Base-by-base conservation (phyloP, 345 rosid genomes). In the Theobroma cacao region DNA sequence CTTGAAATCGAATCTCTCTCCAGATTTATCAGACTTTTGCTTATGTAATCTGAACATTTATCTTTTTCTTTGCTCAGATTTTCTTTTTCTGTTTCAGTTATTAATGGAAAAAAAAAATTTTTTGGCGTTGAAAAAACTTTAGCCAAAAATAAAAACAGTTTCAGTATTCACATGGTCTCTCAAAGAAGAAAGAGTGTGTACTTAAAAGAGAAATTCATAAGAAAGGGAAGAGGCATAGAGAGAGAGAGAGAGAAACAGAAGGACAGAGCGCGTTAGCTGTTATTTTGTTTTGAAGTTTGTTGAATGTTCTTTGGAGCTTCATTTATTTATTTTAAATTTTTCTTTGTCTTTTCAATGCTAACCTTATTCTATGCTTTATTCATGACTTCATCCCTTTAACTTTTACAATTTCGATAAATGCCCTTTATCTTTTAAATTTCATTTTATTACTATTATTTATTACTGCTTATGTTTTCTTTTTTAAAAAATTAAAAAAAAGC, bases 21-120 rank as follows among this genome's bases (percentile, higher is more conserved):
- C 89, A 38, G 61, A 61, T 78, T 85, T 87, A 28, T 81, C 83
- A 5, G 91, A 79, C 78, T 80, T 89, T 73, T 83, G 88, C 76
- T 80, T 89, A 75, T 75, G 86, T 17, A 84, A 80, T 81, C 85
- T 87, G 81, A 91, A 91, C 94, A 91, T 91, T 31, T 78, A 70
- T 28, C 20, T 17, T 31, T 41, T 26, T 10, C 55, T 10, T 30
- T 14, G 59, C 72, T 41, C 47, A 15, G 13, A 14, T 75, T 62
- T 26, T 43, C 50, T 45, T 53, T 65, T 17, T 65, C 62, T 12
- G 58, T 62, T 75, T 59, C 78, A 33, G 43, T 48, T 71, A 48
- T 31, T 71, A 50, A 50, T 18, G 60, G 60, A 50, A 41, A 41
- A 7, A 11, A 8, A 41, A 41, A 71, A 3, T 28, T 17, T 48